A percentile compares a stretch with the other conserved stretches of the same genome.
Conservation (phyloP, 2,329 filamentous ascomycete species). For the Esteya vermicola region DNA sequence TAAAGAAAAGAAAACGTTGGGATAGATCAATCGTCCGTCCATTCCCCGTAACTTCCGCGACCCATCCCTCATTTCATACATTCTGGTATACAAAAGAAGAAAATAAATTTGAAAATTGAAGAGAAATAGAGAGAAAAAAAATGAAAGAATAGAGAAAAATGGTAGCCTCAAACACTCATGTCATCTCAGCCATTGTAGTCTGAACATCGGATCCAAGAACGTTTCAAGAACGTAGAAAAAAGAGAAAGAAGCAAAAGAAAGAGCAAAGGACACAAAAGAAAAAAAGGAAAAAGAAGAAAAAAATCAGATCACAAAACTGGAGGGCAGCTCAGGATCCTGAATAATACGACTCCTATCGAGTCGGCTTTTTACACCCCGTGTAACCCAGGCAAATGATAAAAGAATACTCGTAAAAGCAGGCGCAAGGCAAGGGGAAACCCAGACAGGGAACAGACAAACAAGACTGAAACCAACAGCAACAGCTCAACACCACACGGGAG, state of each 20-base stretch:
- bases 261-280: not conserved
- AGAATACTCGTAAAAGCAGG: not conserved
- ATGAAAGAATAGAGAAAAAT: slow-evolving; percentile 2
- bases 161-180: slow-evolving; percentile 6
- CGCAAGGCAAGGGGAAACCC: not conserved
- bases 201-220: slow-evolving; percentile 1
- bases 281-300: not conserved
- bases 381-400: too few relatives aligned
- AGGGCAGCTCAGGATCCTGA: not conserved
- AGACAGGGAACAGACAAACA: not conserved
- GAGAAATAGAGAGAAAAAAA: too few relatives aligned
- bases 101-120: too few relatives aligned
- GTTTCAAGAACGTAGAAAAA: not conserved
- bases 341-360: too few relatives aligned
- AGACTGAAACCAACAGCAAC: not conserved
- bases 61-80: not conserved
- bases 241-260: not conserved
- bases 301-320: not conserved
- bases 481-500: too few relatives aligned
- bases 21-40: too few relatives aligned
- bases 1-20: not conserved
- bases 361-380: too few relatives aligned
- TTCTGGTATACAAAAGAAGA: not conserved
- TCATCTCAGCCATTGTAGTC: slow-evolving; percentile 7
- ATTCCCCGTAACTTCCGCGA: not conserved